Evolutionary conservation across 2,329 filamentous ascomycete genomes (phyloP).

Genomic region (Claviceps fusiformis): DNA sequence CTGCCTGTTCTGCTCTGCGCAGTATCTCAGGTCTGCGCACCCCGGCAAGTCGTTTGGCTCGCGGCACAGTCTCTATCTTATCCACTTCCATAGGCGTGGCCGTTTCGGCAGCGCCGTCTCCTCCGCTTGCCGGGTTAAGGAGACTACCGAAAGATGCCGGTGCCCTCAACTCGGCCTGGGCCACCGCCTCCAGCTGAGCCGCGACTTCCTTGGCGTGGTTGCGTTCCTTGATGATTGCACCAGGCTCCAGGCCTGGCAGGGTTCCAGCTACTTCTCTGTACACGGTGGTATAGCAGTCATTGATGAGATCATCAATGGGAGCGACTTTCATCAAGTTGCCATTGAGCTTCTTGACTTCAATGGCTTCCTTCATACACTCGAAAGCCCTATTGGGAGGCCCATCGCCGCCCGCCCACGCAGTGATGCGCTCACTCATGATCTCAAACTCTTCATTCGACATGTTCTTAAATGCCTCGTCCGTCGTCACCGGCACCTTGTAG

Average conservation of each 20-base stretch:
- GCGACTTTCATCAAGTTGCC: constrained; percentile 73
- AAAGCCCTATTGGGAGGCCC: constrained; percentile 28
- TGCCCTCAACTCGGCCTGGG: constrained; percentile 14
- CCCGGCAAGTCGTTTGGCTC: constrained; percentile 25
- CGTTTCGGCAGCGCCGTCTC: constrained; percentile 21
- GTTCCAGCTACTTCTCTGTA: constrained; percentile 53
- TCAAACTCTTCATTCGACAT: constrained; percentile 43
- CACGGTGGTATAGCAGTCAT: constrained; percentile 71
- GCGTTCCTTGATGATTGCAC: constrained; percentile 32
- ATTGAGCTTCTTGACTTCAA: constrained; percentile 60
- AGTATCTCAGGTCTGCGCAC: constrained; percentile 44
- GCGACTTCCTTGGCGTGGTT: constrained; percentile 29
- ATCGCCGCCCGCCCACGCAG: constrained; percentile 36
- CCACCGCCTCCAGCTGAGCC: constrained; percentile 21
- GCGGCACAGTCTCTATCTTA: constrained; percentile 27
- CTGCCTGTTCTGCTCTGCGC: constrained; percentile 47
- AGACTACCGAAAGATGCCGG: constrained; percentile 26
- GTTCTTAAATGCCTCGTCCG: constrained; percentile 43
- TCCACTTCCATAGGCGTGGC: constrained; percentile 25
- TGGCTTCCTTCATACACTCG: constrained; percentile 41
- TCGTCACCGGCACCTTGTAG: constrained; percentile 29
- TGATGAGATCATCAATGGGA: constrained; percentile 84
- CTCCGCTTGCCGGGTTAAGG: constrained; percentile 27
- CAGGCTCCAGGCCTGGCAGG: constrained; percentile 37
- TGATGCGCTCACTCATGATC: constrained; percentile 38